These are phyloP conservation scores for Excoecaria cochinchinensis DNA, from an alignment of 345 rosid species.

Conservation along the genomic window DNA sequence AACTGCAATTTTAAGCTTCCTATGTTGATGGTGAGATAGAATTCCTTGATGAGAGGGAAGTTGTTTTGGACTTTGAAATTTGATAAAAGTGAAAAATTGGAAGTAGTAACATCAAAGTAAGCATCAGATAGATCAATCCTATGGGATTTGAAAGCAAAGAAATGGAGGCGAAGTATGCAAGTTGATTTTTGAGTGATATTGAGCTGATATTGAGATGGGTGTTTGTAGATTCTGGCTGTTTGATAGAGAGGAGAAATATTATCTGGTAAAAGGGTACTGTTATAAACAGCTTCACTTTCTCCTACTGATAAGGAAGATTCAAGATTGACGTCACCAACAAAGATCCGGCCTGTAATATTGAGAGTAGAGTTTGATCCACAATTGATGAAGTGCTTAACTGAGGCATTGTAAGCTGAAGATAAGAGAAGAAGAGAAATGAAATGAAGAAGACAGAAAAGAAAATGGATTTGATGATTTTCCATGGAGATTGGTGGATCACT, in stretches of 20 bases:
- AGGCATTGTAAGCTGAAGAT: constrained; percentile 28
- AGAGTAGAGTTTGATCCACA: constrained; percentile 39
- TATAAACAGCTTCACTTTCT: not conserved
- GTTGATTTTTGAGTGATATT: constrained; percentile 6
- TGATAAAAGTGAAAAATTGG: not conserved
- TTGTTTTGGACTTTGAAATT: constrained; percentile 1
- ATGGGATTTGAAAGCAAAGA: constrained; percentile 10
- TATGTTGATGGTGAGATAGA: not conserved
- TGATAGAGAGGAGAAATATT: constrained; percentile 12
- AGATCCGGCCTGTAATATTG: constrained; percentile 4
- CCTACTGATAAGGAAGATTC: constrained; percentile 19
- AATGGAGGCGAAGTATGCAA: constrained; percentile 19
- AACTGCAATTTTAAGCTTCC: constrained; percentile 25
- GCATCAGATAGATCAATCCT: constrained; percentile 7
- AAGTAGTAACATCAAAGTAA: constrained; percentile 11
- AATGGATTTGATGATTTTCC: constrained; percentile 7
- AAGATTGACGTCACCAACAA: constrained; percentile 35
- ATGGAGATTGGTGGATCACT: constrained; percentile 1
- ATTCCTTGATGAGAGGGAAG: constrained; percentile 17
- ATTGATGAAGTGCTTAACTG: constrained; percentile 45
- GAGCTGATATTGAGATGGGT: constrained; percentile 1
- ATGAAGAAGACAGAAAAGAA: constrained; percentile 23
- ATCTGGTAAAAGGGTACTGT: not conserved
- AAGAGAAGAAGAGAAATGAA: constrained; percentile 8
- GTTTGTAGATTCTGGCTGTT: constrained; percentile 20